Base-by-base conservation (phyloP, 1,284 basidiomycete species). In the Microbotryum saponariae region DNA sequence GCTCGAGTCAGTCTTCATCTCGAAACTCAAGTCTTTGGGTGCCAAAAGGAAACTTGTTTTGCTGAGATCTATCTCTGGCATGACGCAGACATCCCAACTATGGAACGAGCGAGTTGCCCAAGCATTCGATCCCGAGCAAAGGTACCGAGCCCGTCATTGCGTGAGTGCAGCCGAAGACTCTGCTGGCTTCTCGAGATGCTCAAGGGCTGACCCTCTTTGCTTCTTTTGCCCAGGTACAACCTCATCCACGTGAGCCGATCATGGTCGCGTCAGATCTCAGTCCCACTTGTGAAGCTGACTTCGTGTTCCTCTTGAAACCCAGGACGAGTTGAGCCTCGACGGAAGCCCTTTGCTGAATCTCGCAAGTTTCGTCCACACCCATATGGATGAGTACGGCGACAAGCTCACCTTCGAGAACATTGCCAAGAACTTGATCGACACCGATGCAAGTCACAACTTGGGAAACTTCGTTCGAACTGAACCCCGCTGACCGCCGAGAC, bases 291-390 rank as follows among this genome's bases (percentile, higher is more conserved):
- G 16, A 54, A 25, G 37, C 51, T 33, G 52, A 53, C 45, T 9
- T 83, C 85, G 37, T 18, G 37, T 0, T 90, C 73, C 86, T 89
- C 74, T 77, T 94, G 61, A 84, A 96, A 61, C 31, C 31, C 88
- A 87, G 72, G 88, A 91, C 70, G 89, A 93, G 74, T 80, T 93
- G 54, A 75, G 79, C 60, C 82, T 92, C 42, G 91, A 93, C 74
- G 89, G 89, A 9, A 85, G 82, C 33, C 85, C 85, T 2, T 78
- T 82, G 44, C 78, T 90, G 66, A 97, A 96, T 76, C 79, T 97
- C 31, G 93, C 93, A 10, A 74, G 73, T 20, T 78, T 78, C 56
- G 77, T 78, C 0, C 74, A 77, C 70, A 77, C 76, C 60, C 68
- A 27, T 56, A 70, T 56, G 71, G 23, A 48, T 29, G 37, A 45